Base-by-base conservation (phyloP, 257 asterid species). In the Craterostigma plantagineum region DNA sequence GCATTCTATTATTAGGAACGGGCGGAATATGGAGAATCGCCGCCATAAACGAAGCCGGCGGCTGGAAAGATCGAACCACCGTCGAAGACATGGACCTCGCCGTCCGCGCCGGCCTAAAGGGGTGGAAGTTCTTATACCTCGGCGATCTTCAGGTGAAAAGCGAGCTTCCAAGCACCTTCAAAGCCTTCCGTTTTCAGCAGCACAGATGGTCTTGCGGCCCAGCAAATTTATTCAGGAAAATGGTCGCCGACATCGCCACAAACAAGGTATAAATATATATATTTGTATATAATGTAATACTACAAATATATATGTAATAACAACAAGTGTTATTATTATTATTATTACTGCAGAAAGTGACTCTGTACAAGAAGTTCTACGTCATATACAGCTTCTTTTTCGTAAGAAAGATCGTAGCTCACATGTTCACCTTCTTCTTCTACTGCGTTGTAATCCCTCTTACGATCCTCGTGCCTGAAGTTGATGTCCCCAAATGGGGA, bases 151-250 rank as follows among this genome's bases (percentile, higher is more conserved):
- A 65, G 53, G 69, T 58, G 30, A 74, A 63, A 57, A 81, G 75
- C 34, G 94, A 81, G 53, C 76, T 81, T 45, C 92, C 94, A 0
- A 74, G 92, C 58, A 63, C 76, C 42, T 74, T 77, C 55, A 77
- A 69, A 61, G 76, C 92, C 9, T 69, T 58, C 45, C 67, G 84
- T 3, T 74, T 68, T 48, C 92, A 77, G 55, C 94, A 81, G 66
- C 83, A 77, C 43, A 59, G 94, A 7, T 73, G 93, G 93, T 70
- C 81, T 3, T 76, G 75, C 49, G 93, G 91, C 11, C 94, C 94
- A 6, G 91, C 94, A 37, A 74, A 81, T 63, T 60, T 81, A 46
- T 81, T 77, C 69, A 45, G 75, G 9, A 77, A 81, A 62, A 77
- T 67, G 76, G 57, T 58, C 41, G 35, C 47, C 10, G 87, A 71